Base-by-base conservation (phyloP, 1,139 yeast species). In the Pichia sp. region DNA sequence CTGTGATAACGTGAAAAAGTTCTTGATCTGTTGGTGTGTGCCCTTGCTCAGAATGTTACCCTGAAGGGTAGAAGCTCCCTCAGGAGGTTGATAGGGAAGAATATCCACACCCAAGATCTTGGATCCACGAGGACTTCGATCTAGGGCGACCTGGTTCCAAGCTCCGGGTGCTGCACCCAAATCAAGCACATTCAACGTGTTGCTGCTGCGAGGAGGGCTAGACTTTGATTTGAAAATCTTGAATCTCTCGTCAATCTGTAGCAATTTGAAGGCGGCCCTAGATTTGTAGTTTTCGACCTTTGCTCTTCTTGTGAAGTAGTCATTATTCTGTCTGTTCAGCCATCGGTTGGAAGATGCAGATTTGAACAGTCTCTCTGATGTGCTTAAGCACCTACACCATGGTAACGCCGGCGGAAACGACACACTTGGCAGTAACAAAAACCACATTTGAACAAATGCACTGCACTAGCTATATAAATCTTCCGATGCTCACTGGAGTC, bases 101-200 rank as follows among this genome's bases (percentile, higher is more conserved):
- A 93, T 75, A 70, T 93, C 99, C 47, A 92, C 85, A 30, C 99
- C 99, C 45, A 93, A 70, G 1, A 93, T 80, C 49, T 80, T 77
- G 15, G 97, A 92, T 26, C 74, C 72, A 4, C 79, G 75, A 15
- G 75, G 68, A 11, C 88, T 79, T 45, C 80, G 71, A 47, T 80
- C 82, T 7, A 80, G 80, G 0, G 96, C 86, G 36, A 87, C 95
- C 61, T 85, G 89, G 11, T 90, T 79, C 99, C 99, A 93, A 40
- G 96, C 92, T 0, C 99, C 99, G 0, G 99, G 99, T 0, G 96
- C 96, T 67, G 79, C 93, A 1, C 99, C 99, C 52, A 93, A 74
- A 70, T 93, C 99, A 4, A 93, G 82, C 0, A 93, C 86, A 54
- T 85, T 82, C 11, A 56, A 5, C 3, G 50, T 30, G 62, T 72